Conservation (phyloP, 2,329 filamentous ascomycete genomes). For the Fonsecaea nubica region DNA sequence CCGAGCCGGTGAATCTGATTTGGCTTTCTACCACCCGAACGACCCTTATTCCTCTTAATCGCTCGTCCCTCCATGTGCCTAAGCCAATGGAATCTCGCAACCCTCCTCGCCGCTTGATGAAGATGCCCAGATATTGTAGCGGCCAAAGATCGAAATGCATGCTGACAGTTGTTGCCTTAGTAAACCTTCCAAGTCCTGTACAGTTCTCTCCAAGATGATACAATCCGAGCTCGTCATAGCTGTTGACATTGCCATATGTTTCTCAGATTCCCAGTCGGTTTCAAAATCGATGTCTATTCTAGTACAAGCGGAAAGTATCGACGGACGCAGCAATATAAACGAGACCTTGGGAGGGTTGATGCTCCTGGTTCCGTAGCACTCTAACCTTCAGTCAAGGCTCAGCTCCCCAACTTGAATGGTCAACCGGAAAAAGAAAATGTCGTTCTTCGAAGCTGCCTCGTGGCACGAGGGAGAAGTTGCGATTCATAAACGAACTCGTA, state of each 20-base stretch:
- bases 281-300: neutral
- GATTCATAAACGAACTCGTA: constrained; percentile 67
- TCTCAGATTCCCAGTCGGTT: neutral
- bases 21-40: neutral
- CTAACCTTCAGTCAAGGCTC: neutral
- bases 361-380: neutral
- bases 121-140: constrained; percentile 81
- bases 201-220: neutral
- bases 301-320: neutral
- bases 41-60: neutral
- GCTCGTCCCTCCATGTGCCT: neutral
- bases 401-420: neutral
- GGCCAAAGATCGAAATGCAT: constrained; percentile 66
- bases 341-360: neutral
- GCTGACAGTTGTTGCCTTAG: constrained; percentile 8
- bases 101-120: constrained; percentile 50
- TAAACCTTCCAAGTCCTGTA: neutral
- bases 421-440: constrained; percentile 21
- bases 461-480: constrained; percentile 72
- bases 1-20: neutral
- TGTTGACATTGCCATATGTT: neutral
- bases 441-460: constrained; percentile 24
- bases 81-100: neutral
- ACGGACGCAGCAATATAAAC: neutral
- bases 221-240: neutral